Percentiles rank a stretch among this genome's conserved stretches.
These are phyloP conservation scores for Colletotrichum agaves DNA, from an alignment of 2,329 filamentous ascomycete genomes.

Conservation along the genomic window DNA sequence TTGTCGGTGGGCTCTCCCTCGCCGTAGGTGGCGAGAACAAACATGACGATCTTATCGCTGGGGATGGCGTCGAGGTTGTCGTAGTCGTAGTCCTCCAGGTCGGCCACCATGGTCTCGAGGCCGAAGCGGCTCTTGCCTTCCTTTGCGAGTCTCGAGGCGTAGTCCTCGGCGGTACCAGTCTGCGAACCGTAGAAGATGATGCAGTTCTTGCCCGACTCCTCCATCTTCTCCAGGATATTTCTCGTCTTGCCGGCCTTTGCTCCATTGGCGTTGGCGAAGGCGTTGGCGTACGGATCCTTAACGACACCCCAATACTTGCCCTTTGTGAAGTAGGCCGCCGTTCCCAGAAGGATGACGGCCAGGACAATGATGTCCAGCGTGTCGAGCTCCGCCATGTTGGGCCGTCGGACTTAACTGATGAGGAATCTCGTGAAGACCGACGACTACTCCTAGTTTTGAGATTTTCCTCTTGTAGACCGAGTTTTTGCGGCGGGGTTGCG, in stretches of 20 bases:
- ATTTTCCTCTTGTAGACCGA: slow-evolving; percentile 8
- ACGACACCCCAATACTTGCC: slow-evolving; percentile 90
- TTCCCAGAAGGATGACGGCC: slow-evolving; percentile 83
- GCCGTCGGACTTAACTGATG: slow-evolving; percentile 21
- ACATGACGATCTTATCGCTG: slow-evolving; percentile 91
- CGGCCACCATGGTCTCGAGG: slow-evolving; percentile 97
- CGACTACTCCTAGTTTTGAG: slow-evolving; percentile 15
- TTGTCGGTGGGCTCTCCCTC: slow-evolving; percentile 99
- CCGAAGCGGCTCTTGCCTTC: slow-evolving; percentile 97
- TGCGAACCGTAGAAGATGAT: slow-evolving; percentile 99
- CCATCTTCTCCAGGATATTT: slow-evolving; percentile 95
- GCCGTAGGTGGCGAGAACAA: slow-evolving; percentile 96
- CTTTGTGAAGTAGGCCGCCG: slow-evolving; percentile 96
- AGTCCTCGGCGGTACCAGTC: slow-evolving; percentile 98
- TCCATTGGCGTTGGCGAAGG: slow-evolving; percentile 75
- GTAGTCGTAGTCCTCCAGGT: slow-evolving; percentile 97
- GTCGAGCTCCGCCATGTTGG: slow-evolving; percentile 90
- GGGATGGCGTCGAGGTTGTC: slow-evolving; percentile 92
- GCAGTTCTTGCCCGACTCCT: slow-evolving; percentile 95
- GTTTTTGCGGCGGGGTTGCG: slow-evolving; percentile 15
- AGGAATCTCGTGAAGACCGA: slow-evolving; percentile 9
- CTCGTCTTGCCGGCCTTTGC: slow-evolving; percentile 85
- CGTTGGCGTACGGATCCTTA: slow-evolving; percentile 88
- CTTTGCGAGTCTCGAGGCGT: slow-evolving; percentile 94
- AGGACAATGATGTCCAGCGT: slow-evolving; percentile 96